phyloP scores from a whole-genome alignment of 2,329 filamentous ascomycete genomes.

The Stemphylium beticola region DNA sequence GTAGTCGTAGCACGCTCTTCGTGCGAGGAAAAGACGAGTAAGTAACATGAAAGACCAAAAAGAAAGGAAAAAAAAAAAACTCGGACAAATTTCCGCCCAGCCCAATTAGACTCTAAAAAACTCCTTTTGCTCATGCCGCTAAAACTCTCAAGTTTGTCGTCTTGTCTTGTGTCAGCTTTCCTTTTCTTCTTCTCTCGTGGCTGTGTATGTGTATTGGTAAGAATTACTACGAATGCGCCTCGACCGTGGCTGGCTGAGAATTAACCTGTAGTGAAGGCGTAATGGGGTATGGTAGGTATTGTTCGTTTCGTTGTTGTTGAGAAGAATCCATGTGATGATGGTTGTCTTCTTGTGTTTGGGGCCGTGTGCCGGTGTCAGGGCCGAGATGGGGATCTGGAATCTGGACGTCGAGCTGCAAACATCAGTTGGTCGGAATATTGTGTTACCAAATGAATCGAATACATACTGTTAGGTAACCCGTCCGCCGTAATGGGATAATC shows the following conservation, averaged over 20 bases:
- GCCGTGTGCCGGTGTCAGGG: slow-evolving; percentile 40
- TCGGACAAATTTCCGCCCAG: not conserved
- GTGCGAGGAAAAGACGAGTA: not conserved
- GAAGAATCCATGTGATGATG: slow-evolving; percentile 12
- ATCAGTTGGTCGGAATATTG: not conserved
- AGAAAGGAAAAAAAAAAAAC: not conserved
- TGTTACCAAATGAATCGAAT: not conserved
- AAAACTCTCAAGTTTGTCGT: slow-evolving; percentile 3
- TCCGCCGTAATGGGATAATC: slow-evolving; percentile 78
- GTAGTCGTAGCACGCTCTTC: slow-evolving; percentile 6
- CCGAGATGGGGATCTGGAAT: slow-evolving; percentile 77
- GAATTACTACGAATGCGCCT: slow-evolving; percentile 19
- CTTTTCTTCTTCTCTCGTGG: not conserved
- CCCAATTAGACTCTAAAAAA: slow-evolving; percentile 7
- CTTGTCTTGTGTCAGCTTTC: not conserved
- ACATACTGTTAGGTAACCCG: slow-evolving; percentile 84
- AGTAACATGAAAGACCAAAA: not conserved
- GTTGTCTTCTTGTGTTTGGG: slow-evolving; percentile 37
- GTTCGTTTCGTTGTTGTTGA: slow-evolving; percentile 21
- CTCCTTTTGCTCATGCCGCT: slow-evolving; percentile 14
- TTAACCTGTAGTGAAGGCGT: slow-evolving; percentile 42
- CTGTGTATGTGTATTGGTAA: not conserved
- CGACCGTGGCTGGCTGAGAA: slow-evolving; percentile 32
- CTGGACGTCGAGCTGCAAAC: slow-evolving; percentile 73
- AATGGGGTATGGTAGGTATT: slow-evolving; percentile 30